Evolutionary conservation across 257 asterid genomes (phyloP), one percentile per base, ranked within the genome.

Genomic region (Verbena officinalis): DNA sequence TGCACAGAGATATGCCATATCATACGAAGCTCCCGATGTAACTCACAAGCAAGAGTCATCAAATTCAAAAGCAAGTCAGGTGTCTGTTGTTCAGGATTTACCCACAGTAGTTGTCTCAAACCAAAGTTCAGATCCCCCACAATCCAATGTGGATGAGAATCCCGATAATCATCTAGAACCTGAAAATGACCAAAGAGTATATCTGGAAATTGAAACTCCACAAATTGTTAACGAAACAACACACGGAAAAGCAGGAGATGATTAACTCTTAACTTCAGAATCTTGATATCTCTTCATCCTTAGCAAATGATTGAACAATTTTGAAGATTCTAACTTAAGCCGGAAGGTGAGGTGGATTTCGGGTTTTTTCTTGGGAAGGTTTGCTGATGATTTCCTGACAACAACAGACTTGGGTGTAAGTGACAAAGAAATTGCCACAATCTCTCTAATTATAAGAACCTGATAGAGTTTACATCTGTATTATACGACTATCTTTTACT

Each of bases 1-100:
- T 40, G 95, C 75, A 24, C 99, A 93, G 81, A 87, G 95, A 76
- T 87, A 74, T 69, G 96, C 96, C 65, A 73, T 93, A 72, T 78
- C 92, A 54, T 86, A 79, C 39, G 69, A 67, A 55, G 57, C 72
- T 64, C 69, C 84, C 19, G 84, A 78, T 24, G 62, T 75, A 46
- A 77, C 50, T 64, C 63, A 17, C 21, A 75, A 61, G 73, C 78
- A 78, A 3, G 83, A 80, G 54, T 55, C 89, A 65, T 64, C 84
- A 61, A 76, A 69, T 43, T 67, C 76, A n/a, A n/a, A n/a, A n/a
- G n/a, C n/a, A 43, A 72, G 65, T 31, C 66, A 72, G 75, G 71
- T 59, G 33, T 61, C 70, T 14, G 74, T 43, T 43, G 81, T 53
- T 44, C 78, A 74, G 58, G 63, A 75, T 53, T 72, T 78, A 72